Percentiles rank a stretch among this genome's conserved stretches.
Evolutionary conservation across 176 grass and related monocot species (phyloP).

Genomic region (Tillandsia leiboldiana): DNA sequence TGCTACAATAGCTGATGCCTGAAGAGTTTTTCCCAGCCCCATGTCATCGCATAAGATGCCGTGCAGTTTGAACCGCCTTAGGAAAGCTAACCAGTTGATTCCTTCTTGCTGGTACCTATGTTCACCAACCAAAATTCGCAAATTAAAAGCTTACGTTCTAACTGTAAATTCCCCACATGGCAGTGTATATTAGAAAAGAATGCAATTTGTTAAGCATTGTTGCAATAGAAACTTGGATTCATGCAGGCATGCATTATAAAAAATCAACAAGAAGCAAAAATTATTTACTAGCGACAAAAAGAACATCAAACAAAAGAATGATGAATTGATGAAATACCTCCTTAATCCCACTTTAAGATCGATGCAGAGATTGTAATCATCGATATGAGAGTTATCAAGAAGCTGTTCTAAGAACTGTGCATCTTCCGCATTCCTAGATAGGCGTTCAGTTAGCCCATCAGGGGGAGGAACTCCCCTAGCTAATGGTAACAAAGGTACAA

Average conservation of each 20-base stretch:
- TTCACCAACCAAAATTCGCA: conserved; percentile 11
- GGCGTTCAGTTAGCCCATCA: conserved; percentile 57
- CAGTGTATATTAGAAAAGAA: too few species aligned
- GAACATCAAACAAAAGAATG: conserved; percentile 1
- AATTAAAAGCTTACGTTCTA: neutral
- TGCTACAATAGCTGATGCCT: conserved; percentile 89
- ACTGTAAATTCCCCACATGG: too few species aligned
- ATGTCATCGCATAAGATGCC: conserved; percentile 99
- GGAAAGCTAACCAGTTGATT: conserved; percentile 94
- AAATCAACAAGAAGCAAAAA: neutral
- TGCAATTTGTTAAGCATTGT: neutral
- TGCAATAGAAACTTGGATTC: neutral
- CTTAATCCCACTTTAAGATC: conserved; percentile 79
- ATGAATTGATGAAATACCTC: conserved; percentile 31
- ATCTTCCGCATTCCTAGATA: conserved; percentile 83
- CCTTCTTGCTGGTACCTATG: conserved; percentile 98
- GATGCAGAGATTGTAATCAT: conserved; percentile 86
- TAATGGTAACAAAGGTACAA: conserved; percentile 87
- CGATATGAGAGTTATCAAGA: conserved; percentile 94
- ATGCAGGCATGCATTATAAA: neutral
- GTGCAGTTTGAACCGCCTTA: conserved; percentile 88
- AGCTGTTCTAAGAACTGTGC: conserved; percentile 87
- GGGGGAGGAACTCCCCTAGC: conserved; percentile 63
- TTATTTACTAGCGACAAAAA: neutral
- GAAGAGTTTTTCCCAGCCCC: conserved; percentile 97